Evolutionary conservation across 441 rosid genomes (phyloP).

Genomic region (Isatis lusitanica): DNA sequence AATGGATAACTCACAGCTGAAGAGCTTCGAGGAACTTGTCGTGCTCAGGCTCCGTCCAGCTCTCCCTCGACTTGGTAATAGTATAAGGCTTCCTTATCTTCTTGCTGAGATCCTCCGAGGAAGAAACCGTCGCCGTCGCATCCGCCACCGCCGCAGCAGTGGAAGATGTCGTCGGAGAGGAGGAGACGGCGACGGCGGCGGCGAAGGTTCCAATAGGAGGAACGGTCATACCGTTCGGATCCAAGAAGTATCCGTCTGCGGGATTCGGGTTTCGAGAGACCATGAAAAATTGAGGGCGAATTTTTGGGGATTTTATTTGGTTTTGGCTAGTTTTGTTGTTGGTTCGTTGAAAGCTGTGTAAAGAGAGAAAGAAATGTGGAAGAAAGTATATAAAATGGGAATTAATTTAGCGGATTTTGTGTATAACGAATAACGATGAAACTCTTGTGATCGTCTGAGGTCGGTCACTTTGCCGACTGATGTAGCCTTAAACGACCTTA

Average conservation of each 20-base stretch:
- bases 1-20: conserved; percentile 57
- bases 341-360: conserved; percentile 1
- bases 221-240: conserved; percentile 68
- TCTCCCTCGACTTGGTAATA: conserved; percentile 87
- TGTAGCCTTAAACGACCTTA: not conserved
- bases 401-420: not conserved
- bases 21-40: conserved; percentile 94
- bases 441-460: conserved; percentile 26
- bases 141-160: conserved; percentile 30
- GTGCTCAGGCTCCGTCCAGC: conserved; percentile 96
- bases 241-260: conserved; percentile 63
- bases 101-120: conserved; percentile 59
- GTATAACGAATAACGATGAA: conserved; percentile 25
- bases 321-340: not conserved
- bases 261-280: conserved; percentile 72
- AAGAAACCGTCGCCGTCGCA: conserved; percentile 37
- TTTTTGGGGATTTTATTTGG: not conserved
- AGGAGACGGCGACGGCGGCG: conserved; percentile 32
- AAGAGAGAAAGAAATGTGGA: conserved; percentile 7
- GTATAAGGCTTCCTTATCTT: conserved; percentile 89
- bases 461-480: conserved; percentile 20
- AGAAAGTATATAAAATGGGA: not conserved
- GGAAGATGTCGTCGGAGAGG: conserved; percentile 41
- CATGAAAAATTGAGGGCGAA: conserved; percentile 33
- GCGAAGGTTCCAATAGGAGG: conserved; percentile 61